These are phyloP conservation scores for Panaeolus cyanescens DNA, from an alignment of 768 basidiomycete species.

Conservation along the genomic window DNA sequence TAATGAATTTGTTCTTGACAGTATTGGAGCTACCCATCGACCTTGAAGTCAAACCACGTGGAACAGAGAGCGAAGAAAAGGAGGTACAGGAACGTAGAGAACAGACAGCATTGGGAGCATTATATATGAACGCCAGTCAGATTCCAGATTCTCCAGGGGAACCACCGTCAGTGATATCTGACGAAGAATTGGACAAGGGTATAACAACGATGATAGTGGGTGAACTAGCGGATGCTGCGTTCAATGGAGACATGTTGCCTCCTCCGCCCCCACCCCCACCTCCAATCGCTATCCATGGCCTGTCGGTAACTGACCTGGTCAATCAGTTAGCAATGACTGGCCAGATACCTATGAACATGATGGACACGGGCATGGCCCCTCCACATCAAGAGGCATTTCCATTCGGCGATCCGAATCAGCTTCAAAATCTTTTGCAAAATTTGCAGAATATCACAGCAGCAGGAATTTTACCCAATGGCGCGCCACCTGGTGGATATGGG, in stretches of 20 bases:
- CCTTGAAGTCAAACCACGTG: conserved; percentile 59
- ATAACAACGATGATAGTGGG: conserved; percentile 70
- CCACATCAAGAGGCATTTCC: conserved; percentile 24
- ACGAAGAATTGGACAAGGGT: conserved; percentile 70
- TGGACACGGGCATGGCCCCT: conserved; percentile 38
- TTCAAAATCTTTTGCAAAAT: conserved; percentile 57
- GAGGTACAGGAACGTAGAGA: conserved; percentile 75
- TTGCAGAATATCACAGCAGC: conserved; percentile 19
- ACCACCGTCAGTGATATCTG: conserved; percentile 56
- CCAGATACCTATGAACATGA: conserved; percentile 17
- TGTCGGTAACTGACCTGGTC: conserved; percentile 72
- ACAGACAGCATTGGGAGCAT: conserved; percentile 70
- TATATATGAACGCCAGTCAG: conserved; percentile 70
- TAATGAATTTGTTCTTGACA: conserved; percentile 32
- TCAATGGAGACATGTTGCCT: conserved; percentile 43
- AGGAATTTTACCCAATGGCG: conserved; percentile 5
- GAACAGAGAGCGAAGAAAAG: conserved; percentile 71
- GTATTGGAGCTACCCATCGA: conserved; percentile 66
- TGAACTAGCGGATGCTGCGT: conserved; percentile 57
- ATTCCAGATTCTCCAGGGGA: conserved; percentile 83
- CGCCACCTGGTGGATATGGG: conserved; percentile 14
- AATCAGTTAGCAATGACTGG: conserved; percentile 56
- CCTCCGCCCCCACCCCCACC: no score
- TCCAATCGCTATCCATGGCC: no score
- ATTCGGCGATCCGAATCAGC: conserved; percentile 56